Evolutionary conservation across 192 early-diverging fungal genomes (phyloP).

Genomic region (Coemansia sp.): DNA sequence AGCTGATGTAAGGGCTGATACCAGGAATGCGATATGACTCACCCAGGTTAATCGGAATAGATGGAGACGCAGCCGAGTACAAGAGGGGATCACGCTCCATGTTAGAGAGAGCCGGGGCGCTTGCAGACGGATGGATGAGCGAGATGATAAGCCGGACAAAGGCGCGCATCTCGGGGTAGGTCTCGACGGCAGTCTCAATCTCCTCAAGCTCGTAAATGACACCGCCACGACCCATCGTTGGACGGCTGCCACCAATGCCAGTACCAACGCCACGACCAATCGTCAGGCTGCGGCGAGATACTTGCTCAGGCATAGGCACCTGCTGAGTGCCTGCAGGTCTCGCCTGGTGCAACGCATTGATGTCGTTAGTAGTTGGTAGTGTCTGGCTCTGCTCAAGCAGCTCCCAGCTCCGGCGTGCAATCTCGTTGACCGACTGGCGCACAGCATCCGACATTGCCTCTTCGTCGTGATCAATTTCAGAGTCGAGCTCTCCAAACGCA

Average conservation of each 20-base stretch:
- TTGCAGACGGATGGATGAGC: slow-evolving; percentile 63
- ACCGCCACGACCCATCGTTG: slow-evolving; percentile 43
- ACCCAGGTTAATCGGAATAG: slow-evolving; percentile 67
- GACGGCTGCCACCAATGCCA: slow-evolving; percentile 9
- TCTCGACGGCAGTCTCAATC: slow-evolving; percentile 69
- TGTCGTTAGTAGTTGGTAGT: slow-evolving; percentile 48
- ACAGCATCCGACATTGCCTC: slow-evolving; percentile 28
- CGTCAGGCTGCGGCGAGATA: slow-evolving; percentile 17
- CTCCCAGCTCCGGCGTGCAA: slow-evolving; percentile 73
- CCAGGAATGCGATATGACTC: slow-evolving; percentile 67
- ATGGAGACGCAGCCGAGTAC: slow-evolving; percentile 35
- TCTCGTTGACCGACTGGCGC: slow-evolving; percentile 47
- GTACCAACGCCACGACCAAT: slow-evolving; percentile 17
- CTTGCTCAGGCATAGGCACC: slow-evolving; percentile 18
- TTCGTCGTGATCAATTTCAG: slow-evolving; percentile 30
- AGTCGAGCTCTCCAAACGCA: slow-evolving; percentile 64
- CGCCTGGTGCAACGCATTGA: slow-evolving; percentile 17
- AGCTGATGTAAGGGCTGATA: slow-evolving; percentile 72
- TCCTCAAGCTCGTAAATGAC: slow-evolving; percentile 80
- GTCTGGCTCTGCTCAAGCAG: slow-evolving; percentile 74
- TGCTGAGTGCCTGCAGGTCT: slow-evolving; percentile 15
- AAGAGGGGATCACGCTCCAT: slow-evolving; percentile 39
- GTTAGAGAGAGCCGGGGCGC: slow-evolving; percentile 30
- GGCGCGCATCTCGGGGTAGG: slow-evolving; percentile 84
- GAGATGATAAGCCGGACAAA: slow-evolving; percentile 72